A percentile compares a stretch with the other conserved stretches of the same genome.
These are phyloP conservation scores for Candida morakotiae DNA, from an alignment of 805 yeast species.

Conservation along the genomic window DNA sequence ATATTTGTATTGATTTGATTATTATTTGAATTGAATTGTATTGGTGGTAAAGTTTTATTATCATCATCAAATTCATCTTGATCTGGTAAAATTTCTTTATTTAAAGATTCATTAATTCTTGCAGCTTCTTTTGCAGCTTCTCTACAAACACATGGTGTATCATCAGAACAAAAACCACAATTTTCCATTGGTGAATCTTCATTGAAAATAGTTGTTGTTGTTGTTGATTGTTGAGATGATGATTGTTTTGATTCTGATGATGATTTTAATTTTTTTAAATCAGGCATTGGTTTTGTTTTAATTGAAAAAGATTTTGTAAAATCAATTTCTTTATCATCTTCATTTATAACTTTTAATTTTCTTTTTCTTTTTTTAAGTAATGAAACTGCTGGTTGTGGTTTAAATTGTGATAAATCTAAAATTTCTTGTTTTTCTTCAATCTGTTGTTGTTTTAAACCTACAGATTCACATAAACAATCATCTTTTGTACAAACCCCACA, in stretches of 20 bases:
- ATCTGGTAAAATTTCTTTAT: slow-evolving; percentile 10
- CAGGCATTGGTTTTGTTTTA: slow-evolving; percentile 32
- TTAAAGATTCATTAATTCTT: slow-evolving; percentile 25
- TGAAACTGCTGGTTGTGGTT: slow-evolving; percentile 67
- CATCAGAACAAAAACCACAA: slow-evolving; percentile 93
- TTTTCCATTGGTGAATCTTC: slow-evolving; percentile 58
- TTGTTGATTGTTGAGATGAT: slow-evolving; percentile 2
- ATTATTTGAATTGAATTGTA: slow-evolving; percentile 17
- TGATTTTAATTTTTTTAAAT: slow-evolving; percentile 27
- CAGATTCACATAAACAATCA: slow-evolving; percentile 60
- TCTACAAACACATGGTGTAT: slow-evolving; percentile 87
- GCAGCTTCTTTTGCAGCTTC: slow-evolving; percentile 63
- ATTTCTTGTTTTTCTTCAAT: slow-evolving; percentile 19
- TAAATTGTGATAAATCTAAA: slow-evolving; percentile 35
- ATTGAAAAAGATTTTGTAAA: slow-evolving; percentile 46
- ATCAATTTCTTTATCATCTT: slow-evolving; percentile 42
- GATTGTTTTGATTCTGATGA: too few relatives aligned
- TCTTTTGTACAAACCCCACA: slow-evolving; percentile 71
- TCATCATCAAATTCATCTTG: slow-evolving; percentile 27
- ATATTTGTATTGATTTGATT: slow-evolving; percentile 11
- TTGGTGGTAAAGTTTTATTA: slow-evolving; percentile 42
- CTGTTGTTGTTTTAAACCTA: slow-evolving; percentile 34
- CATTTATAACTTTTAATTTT: slow-evolving; percentile 6
- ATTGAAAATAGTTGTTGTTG: slow-evolving; percentile 22
- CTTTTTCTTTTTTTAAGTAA: slow-evolving; percentile 32